Percentiles rank a stretch among this genome's conserved stretches.
phyloP scores from a whole-genome alignment of 164 flowering plant species.

The Piper longum region DNA sequence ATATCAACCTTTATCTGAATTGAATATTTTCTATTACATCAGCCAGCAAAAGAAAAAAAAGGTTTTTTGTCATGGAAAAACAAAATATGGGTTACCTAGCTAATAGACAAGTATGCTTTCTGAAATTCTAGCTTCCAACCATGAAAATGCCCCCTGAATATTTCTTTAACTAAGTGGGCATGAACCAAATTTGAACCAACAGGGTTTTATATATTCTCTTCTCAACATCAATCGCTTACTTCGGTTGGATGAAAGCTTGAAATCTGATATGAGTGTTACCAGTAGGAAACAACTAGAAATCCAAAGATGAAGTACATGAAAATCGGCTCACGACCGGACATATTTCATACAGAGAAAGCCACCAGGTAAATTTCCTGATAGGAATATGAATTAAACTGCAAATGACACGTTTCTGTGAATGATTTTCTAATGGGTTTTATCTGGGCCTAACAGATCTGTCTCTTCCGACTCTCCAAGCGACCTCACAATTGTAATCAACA shows the following conservation, averaged over 20 bases:
- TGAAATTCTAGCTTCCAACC: too few species aligned
- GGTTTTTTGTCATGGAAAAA: too few species aligned
- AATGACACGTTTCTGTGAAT: background rate
- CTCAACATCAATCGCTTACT: background rate
- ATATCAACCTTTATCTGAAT: too few species aligned
- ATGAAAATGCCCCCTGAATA: too few species aligned
- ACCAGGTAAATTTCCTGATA: constrained; percentile 34
- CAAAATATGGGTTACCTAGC: too few species aligned
- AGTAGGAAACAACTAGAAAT: constrained; percentile 4
- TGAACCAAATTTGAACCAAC: background rate
- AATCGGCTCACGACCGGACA: constrained; percentile 72
- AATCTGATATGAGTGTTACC: constrained; percentile 2
- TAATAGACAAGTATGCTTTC: too few species aligned
- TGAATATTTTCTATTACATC: too few species aligned
- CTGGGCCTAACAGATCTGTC: constrained; percentile 38
- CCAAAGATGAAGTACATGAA: constrained; percentile 87
- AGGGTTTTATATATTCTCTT: background rate
- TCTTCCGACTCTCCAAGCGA: constrained; percentile 52
- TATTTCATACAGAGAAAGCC: constrained; percentile 70
- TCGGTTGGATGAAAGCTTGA: background rate
- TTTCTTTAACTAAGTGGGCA: too few species aligned
- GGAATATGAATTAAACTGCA: background rate
- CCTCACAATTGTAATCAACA: constrained; percentile 47
- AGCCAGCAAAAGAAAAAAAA: too few species aligned
- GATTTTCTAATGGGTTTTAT: background rate